These are phyloP conservation scores for Geotrichum bryndzae DNA, from an alignment of 1,139 yeast species.

Conservation along the genomic window DNA sequence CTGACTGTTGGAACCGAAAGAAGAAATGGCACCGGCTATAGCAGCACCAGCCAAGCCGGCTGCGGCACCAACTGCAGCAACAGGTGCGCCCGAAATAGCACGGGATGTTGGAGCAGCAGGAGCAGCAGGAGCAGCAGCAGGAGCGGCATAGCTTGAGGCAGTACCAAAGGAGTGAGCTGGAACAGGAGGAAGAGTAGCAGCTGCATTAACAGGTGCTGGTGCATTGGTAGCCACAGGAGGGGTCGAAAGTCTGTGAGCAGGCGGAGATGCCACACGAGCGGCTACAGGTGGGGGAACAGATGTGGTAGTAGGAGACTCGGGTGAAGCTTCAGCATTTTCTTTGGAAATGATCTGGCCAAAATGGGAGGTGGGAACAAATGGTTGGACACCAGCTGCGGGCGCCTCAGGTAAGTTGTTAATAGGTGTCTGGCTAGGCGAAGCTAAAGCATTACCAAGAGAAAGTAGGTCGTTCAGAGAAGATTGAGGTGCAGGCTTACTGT, in stretches of 20 bases:
- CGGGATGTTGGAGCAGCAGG: constrained; percentile 11
- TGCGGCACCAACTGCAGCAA: constrained; percentile 28
- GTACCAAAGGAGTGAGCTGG: background rate
- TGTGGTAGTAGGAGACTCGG: background rate
- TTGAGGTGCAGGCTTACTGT: constrained; percentile 29
- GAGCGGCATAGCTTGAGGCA: background rate
- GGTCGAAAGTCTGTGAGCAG: constrained; percentile 13
- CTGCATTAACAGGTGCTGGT: background rate
- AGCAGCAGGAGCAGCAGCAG: constrained; percentile 6
- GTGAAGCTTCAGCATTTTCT: constrained; percentile 20
- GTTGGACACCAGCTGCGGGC: constrained; percentile 35
- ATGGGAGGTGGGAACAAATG: constrained; percentile 54
- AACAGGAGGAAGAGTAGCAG: background rate
- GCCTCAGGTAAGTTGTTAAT: constrained; percentile 18
- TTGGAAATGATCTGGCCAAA: constrained; percentile 58
- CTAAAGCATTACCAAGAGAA: constrained; percentile 37
- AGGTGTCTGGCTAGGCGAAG: constrained; percentile 25
- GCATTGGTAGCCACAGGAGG: background rate
- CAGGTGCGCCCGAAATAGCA: constrained; percentile 11
- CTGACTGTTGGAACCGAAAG: constrained; percentile 48
- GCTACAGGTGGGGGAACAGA: background rate
- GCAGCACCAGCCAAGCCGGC: constrained; percentile 11
- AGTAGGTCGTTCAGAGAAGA: constrained; percentile 32
- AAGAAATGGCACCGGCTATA: constrained; percentile 31
- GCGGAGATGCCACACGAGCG: background rate